Base-by-base conservation (phyloP, 1,139 yeast species). In the Torulaspora pretoriensis region DNA sequence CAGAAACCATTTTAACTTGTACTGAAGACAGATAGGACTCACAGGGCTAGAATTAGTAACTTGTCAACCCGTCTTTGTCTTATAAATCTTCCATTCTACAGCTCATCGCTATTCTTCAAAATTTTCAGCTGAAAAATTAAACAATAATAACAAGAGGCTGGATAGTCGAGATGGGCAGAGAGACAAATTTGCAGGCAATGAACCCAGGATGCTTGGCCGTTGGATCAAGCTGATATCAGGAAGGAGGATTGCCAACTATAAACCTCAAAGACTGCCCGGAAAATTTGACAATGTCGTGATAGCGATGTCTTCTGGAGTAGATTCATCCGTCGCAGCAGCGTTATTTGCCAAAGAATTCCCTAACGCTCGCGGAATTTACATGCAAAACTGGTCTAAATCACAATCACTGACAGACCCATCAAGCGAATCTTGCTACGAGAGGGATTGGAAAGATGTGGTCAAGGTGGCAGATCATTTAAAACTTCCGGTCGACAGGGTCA, bases 221-320 rank as follows among this genome's bases (percentile, higher is more conserved):
- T 44, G 42, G 29, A 23, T 23, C 33, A 42, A 43, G 16, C 13
- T 45, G 17, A 23, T 41, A 10, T 31, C 32, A 5, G 46, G 47
- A 14, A 42, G 63, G 35, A 25, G 38, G 8, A 41, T 54, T 8
- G 30, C 35, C 2, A 59, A 61, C 1, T 59, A 53, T 27, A 48
- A 40, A 12, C 50, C 49, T 4, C 84, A 78, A 52, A 67, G 65
- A 4, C 55, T 59, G 24, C 92, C 94, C 0, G 48, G 51, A 0
- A 54, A 55, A 3, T 63, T 74, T 29, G 95, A 86, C 57, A 77
- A 73, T 42, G 75, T 92, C 17, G 70, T 85, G 28, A 78, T 92
- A 2, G 96, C 97, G 17, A 88, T 92, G 97, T 88, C 96, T 1
- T 85, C 96, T 0, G 99, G 99, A 0, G 97, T 92, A 0, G 98